Conservation (phyloP, 1,284 basidiomycete species). For the Boletus hoseneyae region DNA sequence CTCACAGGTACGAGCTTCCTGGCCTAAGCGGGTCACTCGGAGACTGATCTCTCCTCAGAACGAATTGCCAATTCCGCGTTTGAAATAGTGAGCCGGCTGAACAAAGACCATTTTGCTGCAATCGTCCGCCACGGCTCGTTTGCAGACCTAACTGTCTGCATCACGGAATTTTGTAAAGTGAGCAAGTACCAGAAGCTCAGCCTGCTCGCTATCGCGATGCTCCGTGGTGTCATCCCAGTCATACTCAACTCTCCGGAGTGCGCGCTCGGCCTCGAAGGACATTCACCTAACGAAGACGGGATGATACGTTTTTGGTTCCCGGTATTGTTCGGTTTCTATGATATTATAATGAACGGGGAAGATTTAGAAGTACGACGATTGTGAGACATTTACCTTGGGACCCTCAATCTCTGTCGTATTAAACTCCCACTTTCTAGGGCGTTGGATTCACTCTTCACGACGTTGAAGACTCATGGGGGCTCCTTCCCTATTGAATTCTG, state of each 20-base stretch:
- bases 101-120: constrained; percentile 87
- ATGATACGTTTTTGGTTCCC: constrained; percentile 99
- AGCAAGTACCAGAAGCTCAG: constrained; percentile 99
- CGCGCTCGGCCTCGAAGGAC: constrained; percentile 46
- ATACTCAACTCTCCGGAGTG: constrained; percentile 90
- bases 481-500: constrained; percentile 93
- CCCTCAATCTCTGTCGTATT: background rate
- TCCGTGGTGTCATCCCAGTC: constrained; percentile 86
- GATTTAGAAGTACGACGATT: constrained; percentile 95
- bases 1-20: constrained; percentile 61
- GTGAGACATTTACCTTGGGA: constrained; percentile 48
- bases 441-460: constrained; percentile 92
- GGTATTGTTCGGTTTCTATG: constrained; percentile 94
- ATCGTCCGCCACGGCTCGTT: constrained; percentile 94
- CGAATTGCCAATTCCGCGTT: constrained; percentile 93
- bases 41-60: constrained; percentile 46
- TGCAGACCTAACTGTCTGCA: constrained; percentile 93
- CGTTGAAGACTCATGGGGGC: constrained; percentile 87
- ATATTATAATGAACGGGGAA: constrained; percentile 99
- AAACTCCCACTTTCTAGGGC: constrained; percentile 54
- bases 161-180: constrained; percentile 99
- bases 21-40: background rate
- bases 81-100: constrained; percentile 91
- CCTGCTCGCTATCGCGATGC: constrained; percentile 94
- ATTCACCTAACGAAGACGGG: constrained; percentile 36